Conservation (phyloP, 441 rosid genomes). For the Gossypium davidsonii region DNA sequence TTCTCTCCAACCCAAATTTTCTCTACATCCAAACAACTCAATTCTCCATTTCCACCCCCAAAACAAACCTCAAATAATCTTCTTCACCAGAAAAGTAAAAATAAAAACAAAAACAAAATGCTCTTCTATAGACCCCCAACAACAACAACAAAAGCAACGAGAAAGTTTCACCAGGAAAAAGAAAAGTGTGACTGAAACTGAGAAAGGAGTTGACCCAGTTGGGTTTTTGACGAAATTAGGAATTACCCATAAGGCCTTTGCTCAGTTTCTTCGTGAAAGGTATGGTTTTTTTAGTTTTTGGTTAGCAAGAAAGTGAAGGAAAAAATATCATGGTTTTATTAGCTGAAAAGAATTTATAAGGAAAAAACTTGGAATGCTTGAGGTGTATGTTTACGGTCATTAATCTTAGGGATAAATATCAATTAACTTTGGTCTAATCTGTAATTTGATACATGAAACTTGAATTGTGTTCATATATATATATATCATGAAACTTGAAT, state of each 20-base stretch:
- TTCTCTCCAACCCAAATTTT: constrained; percentile 26
- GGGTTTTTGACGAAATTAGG: constrained; percentile 67
- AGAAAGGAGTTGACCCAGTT: constrained; percentile 52
- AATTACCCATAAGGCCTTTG: constrained; percentile 67
- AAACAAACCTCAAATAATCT: constrained; percentile 21
- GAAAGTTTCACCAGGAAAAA: constrained; percentile 25
- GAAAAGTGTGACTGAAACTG: constrained; percentile 27
- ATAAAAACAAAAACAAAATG: constrained; percentile 26
- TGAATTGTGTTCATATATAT: no score
- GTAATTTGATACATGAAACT: no score
- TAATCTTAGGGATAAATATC: not conserved
- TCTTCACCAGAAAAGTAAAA: constrained; percentile 21
- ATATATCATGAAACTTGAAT: no score
- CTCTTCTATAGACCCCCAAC: constrained; percentile 35
- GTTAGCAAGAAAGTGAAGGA: constrained; percentile 1
- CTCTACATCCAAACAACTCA: constrained; percentile 23
- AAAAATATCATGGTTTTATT: not conserved
- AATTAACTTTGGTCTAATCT: no score
- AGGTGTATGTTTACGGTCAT: not conserved
- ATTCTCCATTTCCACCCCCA: constrained; percentile 19
- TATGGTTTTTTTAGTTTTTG: constrained; percentile 15
- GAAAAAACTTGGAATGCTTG: constrained; percentile 11
- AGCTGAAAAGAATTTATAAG: not conserved
- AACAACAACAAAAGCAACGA: constrained; percentile 3
- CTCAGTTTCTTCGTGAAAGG: constrained; percentile 95